phyloP scores from a whole-genome alignment of 805 yeast species.

The Wickerhamomyces hampshirensis region DNA sequence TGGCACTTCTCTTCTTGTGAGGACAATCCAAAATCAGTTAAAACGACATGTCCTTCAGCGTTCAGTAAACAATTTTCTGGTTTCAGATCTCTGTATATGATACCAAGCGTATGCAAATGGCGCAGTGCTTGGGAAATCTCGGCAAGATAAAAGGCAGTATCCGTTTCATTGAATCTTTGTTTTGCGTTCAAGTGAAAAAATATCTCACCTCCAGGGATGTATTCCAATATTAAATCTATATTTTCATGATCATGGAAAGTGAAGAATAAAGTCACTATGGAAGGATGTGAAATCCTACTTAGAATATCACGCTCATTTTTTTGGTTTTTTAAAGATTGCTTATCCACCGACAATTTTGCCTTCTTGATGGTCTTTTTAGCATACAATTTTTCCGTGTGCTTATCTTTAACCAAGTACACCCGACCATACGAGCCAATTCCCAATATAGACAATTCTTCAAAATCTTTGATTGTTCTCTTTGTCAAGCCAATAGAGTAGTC shows the following conservation, averaged over 20 bases:
- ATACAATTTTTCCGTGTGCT: constrained; percentile 52
- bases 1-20: constrained; percentile 32
- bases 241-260: constrained; percentile 78
- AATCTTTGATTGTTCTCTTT: constrained; percentile 40
- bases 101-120: constrained; percentile 75
- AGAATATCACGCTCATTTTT: constrained; percentile 75
- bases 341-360: constrained; percentile 62
- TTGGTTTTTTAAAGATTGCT: constrained; percentile 59
- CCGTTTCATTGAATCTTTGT: constrained; percentile 50
- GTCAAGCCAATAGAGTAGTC: constrained; percentile 13
- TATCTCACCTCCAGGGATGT: constrained; percentile 86
- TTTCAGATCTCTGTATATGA: constrained; percentile 82
- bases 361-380: constrained; percentile 86
- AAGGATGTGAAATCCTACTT: constrained; percentile 68
- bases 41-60: constrained; percentile 69
- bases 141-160: constrained; percentile 73
- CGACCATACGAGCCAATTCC: constrained; percentile 90
- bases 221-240: constrained; percentile 72
- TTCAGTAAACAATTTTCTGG: constrained; percentile 87
- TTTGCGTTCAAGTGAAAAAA: constrained; percentile 39
- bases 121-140: constrained; percentile 73
- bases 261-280: constrained; percentile 75
- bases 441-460: constrained; percentile 63
- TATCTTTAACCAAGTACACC: constrained; percentile 73
- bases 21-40: constrained; percentile 83